Conservation (phyloP, 1,284 basidiomycete genomes). For the Sanghuangporus sanghuang region DNA sequence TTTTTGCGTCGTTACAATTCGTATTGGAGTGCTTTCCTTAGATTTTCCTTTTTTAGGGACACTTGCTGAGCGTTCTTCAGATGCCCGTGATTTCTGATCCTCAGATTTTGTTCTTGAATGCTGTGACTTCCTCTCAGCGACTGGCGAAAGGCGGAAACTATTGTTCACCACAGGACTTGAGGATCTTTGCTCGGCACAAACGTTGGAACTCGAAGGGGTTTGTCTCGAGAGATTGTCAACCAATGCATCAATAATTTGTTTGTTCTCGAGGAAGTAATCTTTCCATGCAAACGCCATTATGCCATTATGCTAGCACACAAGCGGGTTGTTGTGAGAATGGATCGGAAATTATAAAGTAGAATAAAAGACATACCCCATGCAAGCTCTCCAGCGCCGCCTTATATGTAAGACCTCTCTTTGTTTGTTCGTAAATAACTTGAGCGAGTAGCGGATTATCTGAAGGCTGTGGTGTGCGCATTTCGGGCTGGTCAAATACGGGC, state of each 20-base stretch:
- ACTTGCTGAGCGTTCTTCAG: background rate
- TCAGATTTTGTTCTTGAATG: background rate
- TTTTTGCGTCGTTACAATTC: background rate
- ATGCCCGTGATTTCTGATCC: background rate
- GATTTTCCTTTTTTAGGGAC: background rate
- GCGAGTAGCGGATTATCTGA: conserved; percentile 14
- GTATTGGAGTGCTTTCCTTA: background rate
- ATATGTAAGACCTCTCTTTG: conserved; percentile 12
- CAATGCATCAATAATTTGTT: conserved; percentile 47
- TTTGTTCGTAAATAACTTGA: conserved; percentile 14
- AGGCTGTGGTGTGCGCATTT: conserved; percentile 1
- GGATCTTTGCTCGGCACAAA: background rate
- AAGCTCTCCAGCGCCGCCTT: conserved; percentile 33
- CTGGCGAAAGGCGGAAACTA: background rate
- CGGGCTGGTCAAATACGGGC: background rate
- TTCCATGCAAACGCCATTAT: conserved; percentile 53
- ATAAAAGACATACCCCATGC: conserved; percentile 34
- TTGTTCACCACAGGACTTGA: background rate
- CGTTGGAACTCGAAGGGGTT: background rate
- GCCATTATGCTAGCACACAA: conserved; percentile 38
- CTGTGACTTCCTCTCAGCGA: background rate
- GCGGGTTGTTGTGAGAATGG: background rate
- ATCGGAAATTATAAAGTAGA: conserved; percentile 6
- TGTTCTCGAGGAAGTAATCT: conserved; percentile 68
- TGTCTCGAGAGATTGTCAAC: conserved; percentile 29